A percentile compares a stretch with the other conserved stretches of the same genome.
Evolutionary conservation across 2,329 filamentous ascomycete genomes (phyloP).

Genomic region (Talaromyces verruculosus): DNA sequence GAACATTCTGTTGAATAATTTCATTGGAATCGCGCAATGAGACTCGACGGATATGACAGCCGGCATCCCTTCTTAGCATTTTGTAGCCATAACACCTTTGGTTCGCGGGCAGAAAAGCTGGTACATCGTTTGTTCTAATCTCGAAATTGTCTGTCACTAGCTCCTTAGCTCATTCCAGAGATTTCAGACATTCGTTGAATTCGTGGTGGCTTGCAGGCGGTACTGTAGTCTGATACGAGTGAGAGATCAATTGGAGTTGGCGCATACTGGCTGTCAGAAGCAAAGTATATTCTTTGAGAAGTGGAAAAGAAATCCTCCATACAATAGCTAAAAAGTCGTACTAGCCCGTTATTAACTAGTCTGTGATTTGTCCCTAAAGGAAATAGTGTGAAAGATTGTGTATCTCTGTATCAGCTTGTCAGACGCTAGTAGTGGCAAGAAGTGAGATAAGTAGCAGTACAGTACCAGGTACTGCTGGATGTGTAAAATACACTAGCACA

Average conservation of each 20-base stretch:
- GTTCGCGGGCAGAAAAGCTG: neutral
- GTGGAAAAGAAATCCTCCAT: neutral
- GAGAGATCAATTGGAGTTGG: neutral
- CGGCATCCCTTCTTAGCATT: neutral
- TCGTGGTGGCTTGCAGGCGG: neutral
- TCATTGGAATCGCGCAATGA: slow-evolving; percentile 1
- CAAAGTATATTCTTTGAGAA: neutral
- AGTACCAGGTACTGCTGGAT: neutral
- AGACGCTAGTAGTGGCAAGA: neutral
- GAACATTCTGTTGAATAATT: neutral
- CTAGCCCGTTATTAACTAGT: neutral
- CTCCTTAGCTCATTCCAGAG: neutral
- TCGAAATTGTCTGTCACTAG: neutral
- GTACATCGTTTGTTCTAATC: neutral
- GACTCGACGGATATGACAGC: neutral
- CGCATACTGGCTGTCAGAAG: neutral
- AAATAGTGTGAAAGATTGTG: neutral
- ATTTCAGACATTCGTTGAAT: neutral
- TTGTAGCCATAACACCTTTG: neutral
- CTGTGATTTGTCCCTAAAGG: neutral
- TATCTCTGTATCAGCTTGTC: neutral
- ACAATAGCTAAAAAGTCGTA: neutral
- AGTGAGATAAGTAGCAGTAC: neutral
- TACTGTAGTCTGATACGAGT: neutral
- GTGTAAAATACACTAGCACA: neutral